Evolutionary conservation across 1,284 basidiomycete genomes (phyloP), one percentile per base, ranked within the genome.

Genomic region (Calocybe gambosa): DNA sequence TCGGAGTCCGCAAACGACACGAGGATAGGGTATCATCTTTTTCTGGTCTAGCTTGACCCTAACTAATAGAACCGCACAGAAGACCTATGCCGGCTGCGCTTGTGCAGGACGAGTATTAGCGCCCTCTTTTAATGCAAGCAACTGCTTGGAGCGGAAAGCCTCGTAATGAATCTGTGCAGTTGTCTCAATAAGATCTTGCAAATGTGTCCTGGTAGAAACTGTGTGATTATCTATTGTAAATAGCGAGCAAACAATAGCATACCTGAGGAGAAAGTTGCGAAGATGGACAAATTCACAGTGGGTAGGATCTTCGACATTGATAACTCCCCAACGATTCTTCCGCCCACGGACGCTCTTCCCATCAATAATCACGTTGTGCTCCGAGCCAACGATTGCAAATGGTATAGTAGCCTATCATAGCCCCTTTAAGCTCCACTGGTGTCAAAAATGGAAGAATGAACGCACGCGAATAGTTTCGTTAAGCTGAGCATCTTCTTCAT

Each of bases 111-210:
- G 74, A 60, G 75, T 74, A 61, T 77, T 78, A 42, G 81, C 80
- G 15, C 80, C 79, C 68, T 95, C 92, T 77, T 95, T 95, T 60
- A 95, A 78, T 19, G 93, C 93, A 43, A 95, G 74, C 54, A 95
- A 68, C 73, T 99, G 96, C 75, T 97, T 98, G 59, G 90, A 94
- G 56, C 95, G 85, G 89, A 99, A 99, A 6, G 94, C 93, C 76
- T 99, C 96, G 70, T 99, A 99, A 71, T 99, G 96, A 65, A 96
- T 96, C 69, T 95, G 90, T 6, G 94, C 91, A 2, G 95, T 99
- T 46, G 95, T 97, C 76, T 99, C 95, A 65, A 99, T 98, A 59
- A 99, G 72, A 65, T 99, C 96, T 69, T 99, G 96, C 60, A 99
- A 71, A 70, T 99, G 95, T 25, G 95, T 95, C 67, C 93, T 88